These are phyloP conservation scores for Ambispora gerdemannii DNA, from an alignment of 192 early-diverging fungal genomes.

Conservation along the genomic window DNA sequence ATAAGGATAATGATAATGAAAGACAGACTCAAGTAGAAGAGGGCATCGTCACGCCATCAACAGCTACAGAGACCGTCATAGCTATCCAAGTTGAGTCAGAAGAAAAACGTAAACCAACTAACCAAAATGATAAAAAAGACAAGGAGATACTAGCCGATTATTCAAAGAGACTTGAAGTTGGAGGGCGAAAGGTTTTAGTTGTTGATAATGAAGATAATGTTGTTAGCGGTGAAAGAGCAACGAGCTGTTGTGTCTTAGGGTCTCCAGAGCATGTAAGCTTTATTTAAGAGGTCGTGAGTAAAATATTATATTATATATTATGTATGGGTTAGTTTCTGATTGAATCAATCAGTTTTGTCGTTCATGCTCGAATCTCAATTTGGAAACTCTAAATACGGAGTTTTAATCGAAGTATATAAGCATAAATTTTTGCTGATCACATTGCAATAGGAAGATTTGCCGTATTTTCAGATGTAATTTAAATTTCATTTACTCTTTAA, in stretches of 20 bases:
- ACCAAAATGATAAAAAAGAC: neutral
- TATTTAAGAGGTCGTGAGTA: neutral
- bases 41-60: neutral
- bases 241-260: slow-evolving; percentile 20
- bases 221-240: slow-evolving; percentile 4
- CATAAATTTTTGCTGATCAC: slow-evolving; percentile 20
- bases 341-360: neutral
- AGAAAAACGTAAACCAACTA: neutral
- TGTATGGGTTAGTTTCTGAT: neutral
- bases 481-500: neutral
- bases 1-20: neutral
- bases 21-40: neutral
- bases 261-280: slow-evolving; percentile 28
- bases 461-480: neutral
- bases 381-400: neutral
- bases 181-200: slow-evolving; percentile 25
- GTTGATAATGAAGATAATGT: slow-evolving; percentile 20
- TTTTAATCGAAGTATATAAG: slow-evolving; percentile 23
- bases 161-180: slow-evolving; percentile 24
- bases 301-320: too few relatives aligned
- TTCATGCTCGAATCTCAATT: neutral
- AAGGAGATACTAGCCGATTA: neutral
- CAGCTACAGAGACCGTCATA: neutral
- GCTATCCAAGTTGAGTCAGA: neutral
- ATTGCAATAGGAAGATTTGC: neutral